Evolutionary conservation across 192 early-diverging fungal genomes (phyloP), one percentile per base, ranked within the genome.

Genomic region (Backusella circina): DNA sequence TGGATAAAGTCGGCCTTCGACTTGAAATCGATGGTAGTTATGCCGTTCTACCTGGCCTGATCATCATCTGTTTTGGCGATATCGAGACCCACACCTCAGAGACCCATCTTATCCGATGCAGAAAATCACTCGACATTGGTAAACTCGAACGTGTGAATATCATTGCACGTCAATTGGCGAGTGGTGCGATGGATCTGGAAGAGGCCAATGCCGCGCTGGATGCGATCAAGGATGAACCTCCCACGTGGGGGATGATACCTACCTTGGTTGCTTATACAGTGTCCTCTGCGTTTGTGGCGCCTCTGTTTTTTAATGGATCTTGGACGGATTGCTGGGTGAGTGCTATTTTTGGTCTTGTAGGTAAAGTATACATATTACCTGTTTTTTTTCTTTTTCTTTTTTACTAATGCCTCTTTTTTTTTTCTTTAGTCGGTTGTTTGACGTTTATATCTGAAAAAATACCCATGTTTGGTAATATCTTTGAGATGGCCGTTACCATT

Each of bases 21-120:
- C 77, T 93, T 72, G 90, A 90, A 39, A 83, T 93, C 23, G 86
- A 92, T 38, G 91, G 88, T 1, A 87, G 85, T 28, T 91, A 91
- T 70, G 87, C 88, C 33, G 85, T 86, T n/a, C 77, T 94, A 41
- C 92, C 92, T 1, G 90, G 90, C 1, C 76, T 94, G 57, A 90
- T 94, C 76, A 87, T 92, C 72, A 87, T 92, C 38, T 88, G 87
- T 9, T 93, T 93, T 81, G 89, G 91, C 68, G 90, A 93, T 80
- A 83, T 87, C 9, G 92, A 92, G 61, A 94, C 92, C 6, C 87
- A 92, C 35, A 89, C 92, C 3, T 91, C 90, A 26, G 92, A 94
- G 71, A 94, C 92, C 1, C 90, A 91, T 35, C 83, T 92, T 18
- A 84, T 94, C 41, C 84, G 88, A 21, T 84, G 83, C 33, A 75